Conservation (phyloP, 2,329 filamentous ascomycete species). For the Kalmusia sp. region DNA sequence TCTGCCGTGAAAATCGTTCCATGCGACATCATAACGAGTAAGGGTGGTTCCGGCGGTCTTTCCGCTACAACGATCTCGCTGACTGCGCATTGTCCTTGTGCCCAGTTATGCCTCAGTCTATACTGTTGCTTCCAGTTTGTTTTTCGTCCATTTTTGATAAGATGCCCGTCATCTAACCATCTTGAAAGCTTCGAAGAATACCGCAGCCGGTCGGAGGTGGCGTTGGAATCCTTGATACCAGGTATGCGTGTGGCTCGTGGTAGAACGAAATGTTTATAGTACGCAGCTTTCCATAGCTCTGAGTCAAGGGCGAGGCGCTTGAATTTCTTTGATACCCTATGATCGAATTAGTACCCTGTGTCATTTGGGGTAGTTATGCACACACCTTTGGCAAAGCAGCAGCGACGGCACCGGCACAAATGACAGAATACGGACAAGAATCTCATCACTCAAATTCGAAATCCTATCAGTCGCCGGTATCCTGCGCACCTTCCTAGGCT, state of each 20-base stretch:
- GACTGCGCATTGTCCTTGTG: slow-evolving; percentile 78
- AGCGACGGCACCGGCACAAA: slow-evolving; percentile 75
- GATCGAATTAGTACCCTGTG: slow-evolving; percentile 10
- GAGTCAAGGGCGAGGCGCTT: slow-evolving; percentile 76
- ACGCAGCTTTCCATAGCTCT: slow-evolving; percentile 89
- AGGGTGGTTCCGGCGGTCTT: slow-evolving; percentile 59
- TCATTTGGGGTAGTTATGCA: background rate
- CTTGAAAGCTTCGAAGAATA: slow-evolving; percentile 64
- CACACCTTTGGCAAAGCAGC: slow-evolving; percentile 66
- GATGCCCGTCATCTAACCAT: slow-evolving; percentile 67
- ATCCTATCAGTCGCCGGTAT: slow-evolving; percentile 64
- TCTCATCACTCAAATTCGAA: slow-evolving; percentile 81
- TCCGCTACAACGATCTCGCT: slow-evolving; percentile 74
- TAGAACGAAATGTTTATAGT: slow-evolving; percentile 85
- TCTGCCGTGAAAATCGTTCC: slow-evolving; percentile 82
- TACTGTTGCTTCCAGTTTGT: slow-evolving; percentile 90
- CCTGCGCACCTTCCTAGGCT: slow-evolving; percentile 54
- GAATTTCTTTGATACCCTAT: slow-evolving; percentile 77
- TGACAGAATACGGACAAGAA: slow-evolving; percentile 83
- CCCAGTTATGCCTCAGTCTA: slow-evolving; percentile 90
- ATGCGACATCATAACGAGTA: slow-evolving; percentile 79
- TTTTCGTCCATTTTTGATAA: slow-evolving; percentile 57
- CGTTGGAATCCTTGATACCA: slow-evolving; percentile 60
- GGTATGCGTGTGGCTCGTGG: slow-evolving; percentile 80
- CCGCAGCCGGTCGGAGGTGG: slow-evolving; percentile 48